Percentiles rank a stretch among this genome's conserved stretches.
Conservation (phyloP, 129 eudicot genomes). For the Centella asiatica region DNA sequence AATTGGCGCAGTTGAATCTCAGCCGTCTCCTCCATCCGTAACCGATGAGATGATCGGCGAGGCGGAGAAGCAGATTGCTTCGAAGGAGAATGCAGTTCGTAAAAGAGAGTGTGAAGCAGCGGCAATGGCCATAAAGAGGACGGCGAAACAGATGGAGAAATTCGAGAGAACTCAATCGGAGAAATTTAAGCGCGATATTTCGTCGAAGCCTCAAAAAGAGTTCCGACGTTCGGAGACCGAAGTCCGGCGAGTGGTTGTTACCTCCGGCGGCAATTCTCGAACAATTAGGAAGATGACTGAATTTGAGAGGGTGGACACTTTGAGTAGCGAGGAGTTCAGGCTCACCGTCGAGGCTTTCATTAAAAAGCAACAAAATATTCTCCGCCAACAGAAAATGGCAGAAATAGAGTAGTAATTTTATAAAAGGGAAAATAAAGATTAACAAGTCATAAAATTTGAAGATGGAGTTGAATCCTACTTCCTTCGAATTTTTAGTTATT, state of each 20-base stretch:
- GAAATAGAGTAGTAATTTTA: not conserved
- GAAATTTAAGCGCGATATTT: constrained; percentile 39
- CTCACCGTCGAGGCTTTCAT: constrained; percentile 33
- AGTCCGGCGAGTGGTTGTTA: constrained; percentile 14
- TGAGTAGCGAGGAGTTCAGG: constrained; percentile 37
- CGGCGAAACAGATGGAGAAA: constrained; percentile 36
- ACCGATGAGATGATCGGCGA: constrained; percentile 12
- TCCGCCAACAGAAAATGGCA: constrained; percentile 11
- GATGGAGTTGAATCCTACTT: not conserved
- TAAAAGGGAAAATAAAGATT: not conserved
- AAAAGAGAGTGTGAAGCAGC: constrained; percentile 20
- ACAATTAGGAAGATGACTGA: not conserved
- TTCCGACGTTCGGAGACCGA: constrained; percentile 63
- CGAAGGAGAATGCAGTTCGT: constrained; percentile 17
- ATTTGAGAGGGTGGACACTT: constrained; percentile 20
- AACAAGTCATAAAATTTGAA: not conserved
- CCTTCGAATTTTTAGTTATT: too few relatives aligned
- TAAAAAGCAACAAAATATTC: constrained; percentile 13
- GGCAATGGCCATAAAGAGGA: constrained; percentile 36
- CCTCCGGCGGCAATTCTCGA: constrained; percentile 3
- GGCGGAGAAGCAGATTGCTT: constrained; percentile 25
- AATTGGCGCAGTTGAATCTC: not conserved
- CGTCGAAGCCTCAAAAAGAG: constrained; percentile 28
- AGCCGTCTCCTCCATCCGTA: constrained; percentile 2
- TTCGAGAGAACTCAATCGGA: constrained; percentile 58